A percentile compares a stretch with the other conserved stretches of the same genome.
Conservation (phyloP, 2,329 filamentous ascomycete genomes). For the Verticillium albo-atrum region DNA sequence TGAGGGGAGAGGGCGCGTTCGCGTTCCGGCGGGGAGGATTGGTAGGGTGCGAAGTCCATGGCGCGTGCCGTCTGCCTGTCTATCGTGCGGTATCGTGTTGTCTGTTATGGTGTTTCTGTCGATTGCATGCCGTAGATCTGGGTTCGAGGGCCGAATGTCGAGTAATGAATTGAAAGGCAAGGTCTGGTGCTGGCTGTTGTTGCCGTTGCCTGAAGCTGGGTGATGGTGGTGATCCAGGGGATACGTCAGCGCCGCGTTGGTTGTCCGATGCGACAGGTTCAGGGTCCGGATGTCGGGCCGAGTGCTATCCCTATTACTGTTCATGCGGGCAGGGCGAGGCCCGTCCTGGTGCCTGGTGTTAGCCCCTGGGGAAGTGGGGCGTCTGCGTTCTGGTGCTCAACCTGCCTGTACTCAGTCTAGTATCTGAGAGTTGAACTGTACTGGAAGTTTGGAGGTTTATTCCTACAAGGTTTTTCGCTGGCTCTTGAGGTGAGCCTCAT, state of each 20-base stretch:
- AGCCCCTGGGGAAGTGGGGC: background rate
- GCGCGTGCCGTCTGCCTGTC: too few relatives aligned
- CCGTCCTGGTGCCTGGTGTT: background rate
- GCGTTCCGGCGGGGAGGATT: conserved; percentile 84
- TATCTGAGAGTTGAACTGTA: too few relatives aligned
- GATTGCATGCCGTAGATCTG: background rate
- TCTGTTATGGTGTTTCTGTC: background rate
- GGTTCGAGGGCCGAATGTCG: too few relatives aligned
- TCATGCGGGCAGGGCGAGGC: background rate
- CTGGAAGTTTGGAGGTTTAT: too few relatives aligned
- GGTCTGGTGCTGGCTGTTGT: background rate
- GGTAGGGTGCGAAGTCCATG: conserved; percentile 98
- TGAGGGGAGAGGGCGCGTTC: conserved; percentile 70
- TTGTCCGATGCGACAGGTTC: background rate
- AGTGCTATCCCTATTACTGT: background rate
- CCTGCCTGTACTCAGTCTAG: too few relatives aligned
- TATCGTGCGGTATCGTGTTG: conserved; percentile 31
- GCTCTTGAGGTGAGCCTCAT: too few relatives aligned
- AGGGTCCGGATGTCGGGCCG: background rate
- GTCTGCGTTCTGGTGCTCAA: too few relatives aligned
- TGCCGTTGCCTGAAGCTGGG: background rate
- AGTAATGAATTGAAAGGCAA: too few relatives aligned
- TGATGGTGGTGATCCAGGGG: background rate
- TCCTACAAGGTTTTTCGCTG: too few relatives aligned
- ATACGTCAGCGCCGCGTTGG: background rate